Conservation (phyloP, 1,284 basidiomycete species). For the Stygiomarasmius scandens region DNA sequence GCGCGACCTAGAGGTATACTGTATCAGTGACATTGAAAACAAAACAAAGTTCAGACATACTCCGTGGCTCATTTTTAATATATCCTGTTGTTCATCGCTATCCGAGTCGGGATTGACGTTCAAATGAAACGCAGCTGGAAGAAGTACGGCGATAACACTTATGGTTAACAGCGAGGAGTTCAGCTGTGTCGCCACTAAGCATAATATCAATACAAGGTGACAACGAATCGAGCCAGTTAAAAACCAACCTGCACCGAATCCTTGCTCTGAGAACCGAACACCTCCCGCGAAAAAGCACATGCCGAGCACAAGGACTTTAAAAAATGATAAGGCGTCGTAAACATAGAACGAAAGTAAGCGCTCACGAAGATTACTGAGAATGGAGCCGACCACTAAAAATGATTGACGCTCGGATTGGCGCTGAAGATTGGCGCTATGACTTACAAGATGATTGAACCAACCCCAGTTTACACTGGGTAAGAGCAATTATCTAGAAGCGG, state of each 20-base stretch:
- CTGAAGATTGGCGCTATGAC: constrained; percentile 29
- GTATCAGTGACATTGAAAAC: neutral
- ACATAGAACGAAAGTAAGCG: neutral
- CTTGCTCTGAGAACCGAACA: constrained; percentile 69
- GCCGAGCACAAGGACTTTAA: constrained; percentile 75
- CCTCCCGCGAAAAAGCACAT: constrained; percentile 82
- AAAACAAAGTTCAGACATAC: constrained; percentile 46
- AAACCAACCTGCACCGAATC: constrained; percentile 66
- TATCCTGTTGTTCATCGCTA: constrained; percentile 43
- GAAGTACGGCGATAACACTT: constrained; percentile 78
- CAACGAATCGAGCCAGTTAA: constrained; percentile 1
- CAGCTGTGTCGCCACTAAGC: constrained; percentile 71
- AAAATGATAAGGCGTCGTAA: constrained; percentile 11
- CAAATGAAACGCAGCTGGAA: constrained; percentile 73
- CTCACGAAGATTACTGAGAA: constrained; percentile 78
- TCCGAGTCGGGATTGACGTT: constrained; percentile 29
- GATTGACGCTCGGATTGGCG: constrained; percentile 4
- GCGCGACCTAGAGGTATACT: constrained; percentile 55
- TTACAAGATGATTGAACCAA: constrained; percentile 84
- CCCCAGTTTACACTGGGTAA: constrained; percentile 77
- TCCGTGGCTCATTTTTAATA: constrained; percentile 79
- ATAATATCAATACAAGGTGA: constrained; percentile 16
- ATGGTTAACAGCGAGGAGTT: constrained; percentile 81
- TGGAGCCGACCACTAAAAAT: constrained; percentile 71
- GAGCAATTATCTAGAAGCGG: constrained; percentile 69